These are phyloP conservation scores for Coffea canephora DNA, from an alignment of 257 asterid genomes.

Conservation along the genomic window DNA sequence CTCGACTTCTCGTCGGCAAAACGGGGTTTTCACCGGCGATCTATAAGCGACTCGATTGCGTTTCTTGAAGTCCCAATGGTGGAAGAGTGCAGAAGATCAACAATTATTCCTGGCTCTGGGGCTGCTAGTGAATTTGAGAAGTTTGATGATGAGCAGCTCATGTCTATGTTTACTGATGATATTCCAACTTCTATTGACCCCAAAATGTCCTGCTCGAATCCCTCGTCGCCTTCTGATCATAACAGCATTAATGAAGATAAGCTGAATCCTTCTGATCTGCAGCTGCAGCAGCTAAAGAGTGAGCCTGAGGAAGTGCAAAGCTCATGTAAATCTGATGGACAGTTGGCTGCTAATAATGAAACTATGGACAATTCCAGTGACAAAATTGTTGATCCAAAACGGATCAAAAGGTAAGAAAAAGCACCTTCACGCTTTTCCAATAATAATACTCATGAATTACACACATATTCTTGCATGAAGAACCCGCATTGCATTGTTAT, in stretches of 20 bases:
- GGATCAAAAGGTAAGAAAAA: constrained; percentile 66
- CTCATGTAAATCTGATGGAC: constrained; percentile 57
- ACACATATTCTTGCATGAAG: not conserved
- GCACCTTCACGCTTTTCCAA: not conserved
- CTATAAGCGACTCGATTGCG: constrained; percentile 76
- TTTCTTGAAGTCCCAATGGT: constrained; percentile 65
- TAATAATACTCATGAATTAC: not conserved
- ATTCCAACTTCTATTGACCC: constrained; percentile 28
- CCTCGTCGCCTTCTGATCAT: constrained; percentile 77
- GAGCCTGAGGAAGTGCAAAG: constrained; percentile 73
- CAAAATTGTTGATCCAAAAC: constrained; percentile 70
- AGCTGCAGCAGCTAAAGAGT: constrained; percentile 44
- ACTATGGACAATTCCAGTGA: constrained; percentile 40
- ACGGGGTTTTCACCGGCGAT: constrained; percentile 72
- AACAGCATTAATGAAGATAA: constrained; percentile 64
- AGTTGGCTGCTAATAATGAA: constrained; percentile 23
- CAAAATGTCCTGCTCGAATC: constrained; percentile 52
- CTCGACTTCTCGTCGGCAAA: constrained; percentile 73
- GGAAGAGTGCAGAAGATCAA: constrained; percentile 60
- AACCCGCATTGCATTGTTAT: not conserved
- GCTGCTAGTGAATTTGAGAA: constrained; percentile 47
- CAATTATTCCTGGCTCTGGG: constrained; percentile 21
- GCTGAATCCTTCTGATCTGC: constrained; percentile 27
- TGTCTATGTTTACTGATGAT: constrained; percentile 75
- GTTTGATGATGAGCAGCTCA: constrained; percentile 82